These are phyloP conservation scores for Coemansia sp. DNA, from an alignment of 192 early-diverging fungal genomes.

Conservation along the genomic window DNA sequence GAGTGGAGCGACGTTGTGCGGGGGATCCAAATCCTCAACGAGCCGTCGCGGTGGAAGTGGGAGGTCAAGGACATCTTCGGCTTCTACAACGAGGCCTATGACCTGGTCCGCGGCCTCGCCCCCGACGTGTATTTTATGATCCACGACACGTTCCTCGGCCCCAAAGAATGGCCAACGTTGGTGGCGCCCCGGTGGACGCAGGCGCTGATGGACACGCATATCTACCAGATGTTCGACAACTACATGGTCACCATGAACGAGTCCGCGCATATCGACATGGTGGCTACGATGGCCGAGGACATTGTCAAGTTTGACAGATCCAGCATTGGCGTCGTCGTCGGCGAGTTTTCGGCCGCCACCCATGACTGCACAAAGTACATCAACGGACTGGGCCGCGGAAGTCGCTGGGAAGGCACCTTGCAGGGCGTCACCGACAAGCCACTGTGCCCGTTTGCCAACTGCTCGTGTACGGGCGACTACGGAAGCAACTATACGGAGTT, in stretches of 20 bases:
- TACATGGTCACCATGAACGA: conserved; percentile 39
- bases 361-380: conserved; percentile 72
- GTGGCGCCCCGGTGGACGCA: conserved; percentile 40
- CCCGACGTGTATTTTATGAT: conserved; percentile 38
- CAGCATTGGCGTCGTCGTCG: conserved; percentile 61
- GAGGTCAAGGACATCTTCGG: conserved; percentile 23
- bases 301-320: conserved; percentile 34
- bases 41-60: conserved; percentile 49
- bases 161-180: conserved; percentile 40
- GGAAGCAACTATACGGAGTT: conserved; percentile 48
- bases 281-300: conserved; percentile 25
- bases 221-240: conserved; percentile 53
- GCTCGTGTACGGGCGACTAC: conserved; percentile 56
- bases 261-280: conserved; percentile 37
- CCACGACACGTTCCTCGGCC: conserved; percentile 48
- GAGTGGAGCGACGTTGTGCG: conserved; percentile 40
- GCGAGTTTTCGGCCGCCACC: conserved; percentile 66
- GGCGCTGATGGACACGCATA: conserved; percentile 50
- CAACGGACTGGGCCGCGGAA: conserved; percentile 59
- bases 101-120: conserved; percentile 24
- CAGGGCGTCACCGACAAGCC: conserved; percentile 18
- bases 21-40: conserved; percentile 48
- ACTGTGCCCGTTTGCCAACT: conserved; percentile 41
- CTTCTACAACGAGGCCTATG: conserved; percentile 52
- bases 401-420: conserved; percentile 63